Conservation (phyloP, 352 stramenopile genomes). For the Pythium oligandrum region DNA sequence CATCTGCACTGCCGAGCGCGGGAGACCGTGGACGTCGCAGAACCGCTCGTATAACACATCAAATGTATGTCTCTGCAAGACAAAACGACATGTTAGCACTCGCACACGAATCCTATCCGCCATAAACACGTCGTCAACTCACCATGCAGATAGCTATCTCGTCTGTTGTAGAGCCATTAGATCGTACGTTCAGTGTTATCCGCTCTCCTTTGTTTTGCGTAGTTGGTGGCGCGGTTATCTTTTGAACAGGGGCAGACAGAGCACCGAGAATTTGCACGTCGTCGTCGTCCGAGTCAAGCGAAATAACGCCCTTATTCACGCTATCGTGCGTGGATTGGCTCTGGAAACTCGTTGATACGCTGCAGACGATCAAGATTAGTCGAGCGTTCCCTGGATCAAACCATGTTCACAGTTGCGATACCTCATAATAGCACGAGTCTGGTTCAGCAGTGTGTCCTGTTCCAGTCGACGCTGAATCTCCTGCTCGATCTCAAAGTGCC, state of each 20-base stretch:
- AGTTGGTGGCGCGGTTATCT: no score
- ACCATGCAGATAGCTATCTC: constrained; percentile 60
- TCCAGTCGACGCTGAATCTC: constrained; percentile 51
- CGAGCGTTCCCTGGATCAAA: neutral
- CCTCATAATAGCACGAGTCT: constrained; percentile 57
- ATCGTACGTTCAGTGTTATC: constrained; percentile 49
- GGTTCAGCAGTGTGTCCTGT: constrained; percentile 50
- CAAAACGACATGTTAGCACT: neutral
- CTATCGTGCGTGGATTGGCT: constrained; percentile 9
- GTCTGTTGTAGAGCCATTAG: constrained; percentile 47
- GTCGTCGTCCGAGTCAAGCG: constrained; percentile 49
- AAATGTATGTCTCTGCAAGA: constrained; percentile 55
- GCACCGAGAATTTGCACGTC: constrained; percentile 10
- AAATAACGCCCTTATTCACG: constrained; percentile 31
- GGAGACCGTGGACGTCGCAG: constrained; percentile 57
- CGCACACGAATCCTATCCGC: no score
- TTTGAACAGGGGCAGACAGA: neutral
- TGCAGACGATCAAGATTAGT: constrained; percentile 5
- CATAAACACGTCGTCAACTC: neutral
- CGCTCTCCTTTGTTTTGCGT: constrained; percentile 39
- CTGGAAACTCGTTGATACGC: constrained; percentile 26
- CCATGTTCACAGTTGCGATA: constrained; percentile 13
- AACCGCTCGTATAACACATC: constrained; percentile 57
- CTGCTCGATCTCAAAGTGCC: constrained; percentile 36
- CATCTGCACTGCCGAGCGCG: constrained; percentile 54